Base-by-base conservation (phyloP, 2,329 filamentous ascomycete species). In the Dryadomyces sulphureus region DNA sequence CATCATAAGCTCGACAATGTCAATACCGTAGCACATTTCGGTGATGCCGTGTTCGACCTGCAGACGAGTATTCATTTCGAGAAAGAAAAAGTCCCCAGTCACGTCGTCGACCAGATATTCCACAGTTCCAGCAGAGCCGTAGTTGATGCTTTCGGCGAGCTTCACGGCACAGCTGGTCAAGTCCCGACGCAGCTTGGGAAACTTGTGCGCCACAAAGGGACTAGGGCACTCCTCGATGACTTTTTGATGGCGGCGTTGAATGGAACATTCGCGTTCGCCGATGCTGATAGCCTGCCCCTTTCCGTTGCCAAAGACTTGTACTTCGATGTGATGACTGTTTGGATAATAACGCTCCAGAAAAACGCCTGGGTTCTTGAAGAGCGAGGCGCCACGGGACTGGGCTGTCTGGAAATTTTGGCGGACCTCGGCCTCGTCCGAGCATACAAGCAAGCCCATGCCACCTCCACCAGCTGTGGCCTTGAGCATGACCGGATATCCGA, bases 1-100 rank as follows among this genome's bases (percentile, higher is more conserved):
- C 11, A 67, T 46, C 65, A 68, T 68, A 20, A 62, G 55, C 27
- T 77, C 69, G 1, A 89, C 84, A 11, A 89, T 66, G 57, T 89
- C 84, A 42, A 85, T 72, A 0, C 75, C 79, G 9, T 81, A 85
- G 2, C 84, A 78, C 70, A 83, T 79, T 59, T 89, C 84, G 0
- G 84, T 89, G 7, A 87, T 79, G 0, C 82, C 81, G 52, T 88
- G 84, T 57, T 88, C 84, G 21, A 89, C 92, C 62, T 98, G 92
- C 14, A 98, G 67, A 44, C 92, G 74, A 0, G 92, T 95, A 56
- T 85, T 82, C 72, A 85, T 82, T 63, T 84, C 81, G 71, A 84
- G 80, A 53, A 84, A 84, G 62, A 76, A 94, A 60, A 92, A 94
- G 39, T 81, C 75, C 35, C 81, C 83, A 3, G 77, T 81, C 54